Evolutionary conservation across 139 green algal genomes (phyloP).

Genomic region (Deuterostichococcus epilithicus): DNA sequence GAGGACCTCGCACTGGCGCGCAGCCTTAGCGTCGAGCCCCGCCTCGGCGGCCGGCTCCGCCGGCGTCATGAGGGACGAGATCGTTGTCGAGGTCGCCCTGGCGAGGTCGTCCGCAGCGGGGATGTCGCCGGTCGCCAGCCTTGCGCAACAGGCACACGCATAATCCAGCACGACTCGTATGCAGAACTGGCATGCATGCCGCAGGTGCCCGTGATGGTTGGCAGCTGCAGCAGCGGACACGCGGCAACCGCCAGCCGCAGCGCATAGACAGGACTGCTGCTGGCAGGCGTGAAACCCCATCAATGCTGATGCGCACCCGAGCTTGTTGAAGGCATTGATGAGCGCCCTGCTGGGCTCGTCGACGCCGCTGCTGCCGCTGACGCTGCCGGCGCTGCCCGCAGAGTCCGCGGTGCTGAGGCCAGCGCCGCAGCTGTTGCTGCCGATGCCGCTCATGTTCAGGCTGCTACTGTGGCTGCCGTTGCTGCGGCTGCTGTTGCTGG

Average conservation of each 20-base stretch:
- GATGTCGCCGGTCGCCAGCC: background rate
- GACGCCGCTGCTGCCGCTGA: conserved; percentile 1
- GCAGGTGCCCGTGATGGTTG: too few relatives aligned
- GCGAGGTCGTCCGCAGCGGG: background rate
- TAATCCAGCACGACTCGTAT: too few relatives aligned
- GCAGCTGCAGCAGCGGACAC: too few relatives aligned
- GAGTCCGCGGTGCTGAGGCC: background rate
- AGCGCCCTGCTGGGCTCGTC: background rate
- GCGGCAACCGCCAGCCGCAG: too few relatives aligned
- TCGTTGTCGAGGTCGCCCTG: background rate
- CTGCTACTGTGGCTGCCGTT: too few relatives aligned
- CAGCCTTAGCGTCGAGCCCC: background rate
- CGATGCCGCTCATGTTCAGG: conserved; percentile 3
- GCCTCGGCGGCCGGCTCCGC: background rate
- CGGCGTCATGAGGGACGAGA: background rate
- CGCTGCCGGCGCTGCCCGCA: conserved; percentile 1
- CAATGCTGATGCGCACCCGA: background rate
- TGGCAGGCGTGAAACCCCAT: too few relatives aligned
- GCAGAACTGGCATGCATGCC: too few relatives aligned
- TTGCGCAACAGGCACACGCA: background rate
- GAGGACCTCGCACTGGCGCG: background rate
- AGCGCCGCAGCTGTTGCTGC: background rate
- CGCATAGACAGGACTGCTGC: too few relatives aligned
- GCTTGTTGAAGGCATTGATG: background rate
- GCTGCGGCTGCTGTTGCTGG: background rate